Base-by-base conservation (phyloP, 768 basidiomycete species). In the Porpolomopsis calyptriformis region DNA sequence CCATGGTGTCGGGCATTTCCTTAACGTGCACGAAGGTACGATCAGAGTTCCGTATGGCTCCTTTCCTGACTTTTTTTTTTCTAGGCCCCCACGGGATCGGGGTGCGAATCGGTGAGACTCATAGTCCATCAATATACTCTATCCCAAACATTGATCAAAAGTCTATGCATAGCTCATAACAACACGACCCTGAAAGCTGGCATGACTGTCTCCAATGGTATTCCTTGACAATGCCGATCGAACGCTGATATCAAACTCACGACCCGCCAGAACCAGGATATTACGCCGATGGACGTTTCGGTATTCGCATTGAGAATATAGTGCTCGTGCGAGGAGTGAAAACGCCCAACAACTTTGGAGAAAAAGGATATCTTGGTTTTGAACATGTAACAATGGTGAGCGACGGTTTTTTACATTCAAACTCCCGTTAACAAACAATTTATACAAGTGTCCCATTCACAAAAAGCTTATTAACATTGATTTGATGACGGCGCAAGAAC, bases 271-370 rank as follows among this genome's bases (percentile, higher is more conserved):
- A 94, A 53, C 92, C 92, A 1, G 91, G 92, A 7, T 94, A 85
- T 60, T 96, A 96, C 59, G 80, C 78, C 6, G 92, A 97, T 54
- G 94, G 92, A 1, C 67, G 72, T 37, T 98, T 82, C 56, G 94
- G 93, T 2, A 90, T 98, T 55, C 81, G 96, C 3, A 88, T 94
- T 54, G 94, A 99, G 65, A 91, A 78, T 61, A 73, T 97, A 35
- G 78, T 92, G 18, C 68, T 94, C 16, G 85, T 94, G 3, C 72
- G 75, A 40, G 73, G 80, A 36, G 81, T 64, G 8, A 61, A 82
- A 44, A 90, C 89, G 1, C 76, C 70, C 6, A 76, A 79, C 45
- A 74, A 89, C 57, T 98, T 93, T 59, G 90, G 87, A 1, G 77
- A 78, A 16, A 84, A 84, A 52, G 87, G 83, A 1, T 98, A 80